phyloP scores from a whole-genome alignment of 139 green algal species.

The Coelastrella sp. region DNA sequence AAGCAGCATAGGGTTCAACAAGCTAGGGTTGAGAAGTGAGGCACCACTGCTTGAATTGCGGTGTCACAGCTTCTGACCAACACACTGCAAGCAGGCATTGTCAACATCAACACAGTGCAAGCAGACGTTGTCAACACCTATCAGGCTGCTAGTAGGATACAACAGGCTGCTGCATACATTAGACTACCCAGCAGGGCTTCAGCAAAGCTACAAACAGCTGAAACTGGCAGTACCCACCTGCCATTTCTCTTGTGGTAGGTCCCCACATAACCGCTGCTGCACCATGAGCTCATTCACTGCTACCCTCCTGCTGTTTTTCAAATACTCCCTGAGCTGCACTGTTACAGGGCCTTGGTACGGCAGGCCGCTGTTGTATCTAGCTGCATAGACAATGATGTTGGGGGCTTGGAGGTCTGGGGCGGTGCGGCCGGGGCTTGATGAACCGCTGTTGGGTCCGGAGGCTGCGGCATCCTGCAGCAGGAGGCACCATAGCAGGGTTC shows the following conservation, averaged over 20 bases:
- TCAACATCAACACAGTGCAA: no score
- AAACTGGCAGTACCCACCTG: constrained; percentile 17
- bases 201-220: background rate
- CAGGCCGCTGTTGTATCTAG: constrained; percentile 41
- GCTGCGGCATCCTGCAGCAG: background rate
- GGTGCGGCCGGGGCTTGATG: background rate
- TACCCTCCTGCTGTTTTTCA: background rate
- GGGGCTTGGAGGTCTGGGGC: background rate
- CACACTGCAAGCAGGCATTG: no score
- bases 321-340: constrained; percentile 48
- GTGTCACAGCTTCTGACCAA: no score
- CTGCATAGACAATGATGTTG: constrained; percentile 44
- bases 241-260: constrained; percentile 34
- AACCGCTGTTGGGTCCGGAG: background rate
- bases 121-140: no score
- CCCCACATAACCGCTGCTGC: constrained; percentile 21
- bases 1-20: no score
- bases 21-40: no score
- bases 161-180: background rate
- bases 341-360: constrained; percentile 36
- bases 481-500: background rate
- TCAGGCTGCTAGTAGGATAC: no score
- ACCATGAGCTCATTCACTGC: constrained; percentile 44
- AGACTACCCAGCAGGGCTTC: background rate
- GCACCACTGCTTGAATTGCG: no score